Evolutionary conservation across 805 yeast species (phyloP).

Genomic region (Saccharomycopsis sp.): DNA sequence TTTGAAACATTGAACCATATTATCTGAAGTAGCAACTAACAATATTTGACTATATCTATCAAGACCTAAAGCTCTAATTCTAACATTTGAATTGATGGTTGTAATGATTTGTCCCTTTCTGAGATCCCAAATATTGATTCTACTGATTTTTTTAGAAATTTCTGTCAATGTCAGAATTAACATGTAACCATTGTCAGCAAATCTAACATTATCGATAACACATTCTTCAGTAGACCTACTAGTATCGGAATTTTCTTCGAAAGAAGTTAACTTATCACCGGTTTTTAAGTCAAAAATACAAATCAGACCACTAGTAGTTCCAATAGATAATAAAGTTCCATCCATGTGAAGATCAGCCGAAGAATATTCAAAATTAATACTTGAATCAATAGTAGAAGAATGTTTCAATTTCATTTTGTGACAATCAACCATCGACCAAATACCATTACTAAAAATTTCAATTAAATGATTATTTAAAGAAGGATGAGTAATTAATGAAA

Average conservation of each 20-base stretch:
- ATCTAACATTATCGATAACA: slow-evolving; percentile 29
- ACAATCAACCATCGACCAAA: slow-evolving; percentile 12
- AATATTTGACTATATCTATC: slow-evolving; percentile 16
- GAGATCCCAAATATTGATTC: slow-evolving; percentile 37
- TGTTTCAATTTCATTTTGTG: slow-evolving; percentile 14
- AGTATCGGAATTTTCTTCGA: slow-evolving; percentile 19
- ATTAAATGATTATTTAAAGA: slow-evolving; percentile 17
- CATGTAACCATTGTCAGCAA: slow-evolving; percentile 62
- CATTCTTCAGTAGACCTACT: slow-evolving; percentile 15
- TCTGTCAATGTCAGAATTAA: slow-evolving; percentile 28
- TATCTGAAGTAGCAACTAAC: slow-evolving; percentile 6
- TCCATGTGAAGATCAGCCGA: slow-evolving; percentile 32
- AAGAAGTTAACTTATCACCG: slow-evolving; percentile 27
- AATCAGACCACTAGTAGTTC: slow-evolving; percentile 26
- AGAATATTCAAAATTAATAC: slow-evolving; percentile 18
- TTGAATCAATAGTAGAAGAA: slow-evolving; percentile 7
- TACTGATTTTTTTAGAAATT: slow-evolving; percentile 1
- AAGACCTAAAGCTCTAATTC: slow-evolving; percentile 7
- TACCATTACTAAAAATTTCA: slow-evolving; percentile 14
- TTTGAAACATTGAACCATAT: slow-evolving; percentile 13
- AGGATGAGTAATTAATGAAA: slow-evolving; percentile 16
- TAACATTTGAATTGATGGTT: slow-evolving; percentile 9
- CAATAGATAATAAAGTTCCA: slow-evolving; percentile 36
- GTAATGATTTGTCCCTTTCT: slow-evolving; percentile 27
- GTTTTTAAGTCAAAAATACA: slow-evolving; percentile 31